Evolutionary conservation across 108 stramenopile species (phyloP), one percentile per base, ranked within the genome.

Genomic region (Fistulifera solaris): DNA sequence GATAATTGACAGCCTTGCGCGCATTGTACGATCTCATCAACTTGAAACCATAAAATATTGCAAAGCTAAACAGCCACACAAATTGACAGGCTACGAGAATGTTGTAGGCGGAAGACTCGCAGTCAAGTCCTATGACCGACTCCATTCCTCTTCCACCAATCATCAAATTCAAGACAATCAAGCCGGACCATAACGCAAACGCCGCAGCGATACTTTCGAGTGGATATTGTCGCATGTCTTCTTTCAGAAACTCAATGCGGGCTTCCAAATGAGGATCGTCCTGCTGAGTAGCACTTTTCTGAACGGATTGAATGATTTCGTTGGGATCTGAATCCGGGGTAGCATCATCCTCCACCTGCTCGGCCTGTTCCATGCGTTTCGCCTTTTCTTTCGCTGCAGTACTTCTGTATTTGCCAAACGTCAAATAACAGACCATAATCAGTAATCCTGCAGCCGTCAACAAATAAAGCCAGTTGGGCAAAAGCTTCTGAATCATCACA

Each of bases 121-220:
- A 85, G 31, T 66, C 64, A n/a, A 80, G 72, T 0, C 79, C 79
- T 66, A 80, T 54, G 12, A 78, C 40, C 19, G 72, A 71, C 17
- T 76, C 72, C 11, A 80, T 79, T 21, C 83, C 83, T 57, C 80
- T 78, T 21, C 83, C 83, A 22, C 79, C 83, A 48, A 78, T 75
- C 26, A 80, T 28, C 27, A 80, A 73, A 1, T 73, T 76, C 40
- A 85, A 58, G 25, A 80, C 40, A 40, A 71, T 54, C 35, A 85
- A 72, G 22, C 76, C 79, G 6, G 67, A 43, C 79, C 79, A 80
- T 1, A 80, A 48, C 1, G 80, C 35, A 42, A 64, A 8, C 5
- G 80, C 58, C 17, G 49, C 67, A n/a, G 64, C 8, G 27, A 85
- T 52, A 49, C 80, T 85, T 25, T 78, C 77, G 13, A 13, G 27